Base-by-base conservation (phyloP, 164 flowering plant species). In the Echeveria elegans region DNA sequence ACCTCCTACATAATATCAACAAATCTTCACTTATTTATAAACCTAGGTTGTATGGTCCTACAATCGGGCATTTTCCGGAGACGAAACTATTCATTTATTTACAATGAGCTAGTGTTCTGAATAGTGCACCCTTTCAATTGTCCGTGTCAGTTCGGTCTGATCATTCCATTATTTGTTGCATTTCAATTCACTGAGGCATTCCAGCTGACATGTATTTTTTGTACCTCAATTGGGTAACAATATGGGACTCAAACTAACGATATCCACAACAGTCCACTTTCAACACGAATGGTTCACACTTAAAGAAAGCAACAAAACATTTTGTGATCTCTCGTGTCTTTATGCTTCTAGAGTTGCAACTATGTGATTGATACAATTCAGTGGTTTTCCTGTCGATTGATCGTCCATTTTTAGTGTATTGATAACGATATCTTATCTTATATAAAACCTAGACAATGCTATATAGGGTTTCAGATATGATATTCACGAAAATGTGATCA, bases 291-390 rank as follows among this genome's bases (percentile, higher is more conserved):
- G 85, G 88, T 76, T 70, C 63, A 48, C 28, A 75, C 52, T 38
- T 65, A 79, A 80, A 75, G 88, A 77, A 72, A 82, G 77, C 77
- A 65, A 79, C 78, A 12, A 72, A 72, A 71, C 73, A 76, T 66
- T n/a, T n/a, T n/a, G n/a, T 56, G 61, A 4, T 32, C 26, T 26
- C 28, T 56, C 28, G 61, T 28, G 61, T 56, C 32, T 56, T 19
- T 23, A 37, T 60, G 76, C 72, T 68, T 16, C n/a, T 45, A 52
- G 2, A 68, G 28, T 26, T 7, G 63, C 30, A 40, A 6, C 34
- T 37, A 70, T 40, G 30, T 26, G 69, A 28, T 21, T 48, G 34
- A 58, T 68, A 24, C 67, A 28, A 38, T 52, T 2, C 34, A 63
- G 0, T n/a, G 29, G 6, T 28, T 30, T n/a, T 30, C n/a, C n/a